A percentile compares a stretch with the other conserved stretches of the same genome.
Conservation (phyloP, 768 basidiomycete genomes). For the Rubroboletus pulcherrimus region DNA sequence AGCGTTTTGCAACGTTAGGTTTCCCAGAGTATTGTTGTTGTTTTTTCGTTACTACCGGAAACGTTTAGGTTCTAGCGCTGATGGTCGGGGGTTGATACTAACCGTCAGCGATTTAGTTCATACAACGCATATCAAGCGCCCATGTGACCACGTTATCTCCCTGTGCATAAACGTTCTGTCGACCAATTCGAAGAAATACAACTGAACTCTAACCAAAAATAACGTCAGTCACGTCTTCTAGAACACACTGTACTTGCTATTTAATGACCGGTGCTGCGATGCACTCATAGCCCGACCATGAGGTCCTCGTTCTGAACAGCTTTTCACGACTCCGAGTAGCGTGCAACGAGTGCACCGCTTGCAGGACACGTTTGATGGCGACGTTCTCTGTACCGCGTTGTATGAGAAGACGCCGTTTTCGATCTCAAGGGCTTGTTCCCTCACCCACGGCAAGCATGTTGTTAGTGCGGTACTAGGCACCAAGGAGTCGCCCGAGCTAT, state of each 20-base stretch:
- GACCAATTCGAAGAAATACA: neutral
- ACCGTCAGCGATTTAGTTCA: neutral
- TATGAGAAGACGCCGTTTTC: neutral
- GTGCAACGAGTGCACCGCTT: conserved; percentile 1
- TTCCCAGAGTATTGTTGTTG: neutral
- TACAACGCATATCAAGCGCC: neutral
- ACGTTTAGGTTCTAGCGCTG: conserved; percentile 4
- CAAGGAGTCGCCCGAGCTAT: neutral
- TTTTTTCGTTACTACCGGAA: neutral
- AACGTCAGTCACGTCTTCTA: conserved; percentile 1
- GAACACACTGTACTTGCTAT: neutral
- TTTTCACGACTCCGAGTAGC: neutral
- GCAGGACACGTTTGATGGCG: neutral
- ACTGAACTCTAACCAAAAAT: neutral
- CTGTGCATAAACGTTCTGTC: neutral
- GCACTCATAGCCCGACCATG: conserved; percentile 3
- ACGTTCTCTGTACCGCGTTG: neutral
- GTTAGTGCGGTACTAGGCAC: conserved; percentile 10
- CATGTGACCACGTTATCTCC: neutral
- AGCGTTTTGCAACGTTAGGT: conserved; percentile 3
- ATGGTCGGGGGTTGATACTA: neutral
- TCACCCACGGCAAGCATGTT: neutral
- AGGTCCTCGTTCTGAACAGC: neutral
- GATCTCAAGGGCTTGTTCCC: neutral
- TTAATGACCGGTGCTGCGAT: neutral